These are phyloP conservation scores for Aspergillus ibericus DNA, from an alignment of 2,329 filamentous ascomycete species.

Conservation along the genomic window DNA sequence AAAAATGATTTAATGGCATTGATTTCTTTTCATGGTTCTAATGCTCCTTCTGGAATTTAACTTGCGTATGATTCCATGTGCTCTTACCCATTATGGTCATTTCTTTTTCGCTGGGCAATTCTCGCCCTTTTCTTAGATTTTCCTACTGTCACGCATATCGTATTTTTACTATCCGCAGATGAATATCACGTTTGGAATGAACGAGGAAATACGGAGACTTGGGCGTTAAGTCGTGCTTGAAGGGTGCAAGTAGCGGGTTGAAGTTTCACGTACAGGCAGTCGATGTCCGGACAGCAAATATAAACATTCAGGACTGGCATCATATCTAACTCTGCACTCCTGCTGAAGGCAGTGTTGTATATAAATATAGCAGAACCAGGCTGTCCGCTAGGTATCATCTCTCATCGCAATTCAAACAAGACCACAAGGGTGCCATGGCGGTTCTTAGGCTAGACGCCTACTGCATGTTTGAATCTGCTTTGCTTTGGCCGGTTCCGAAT, in stretches of 20 bases:
- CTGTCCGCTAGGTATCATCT: too few species aligned
- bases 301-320: not conserved
- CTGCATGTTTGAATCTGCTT: too few species aligned
- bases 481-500: too few species aligned
- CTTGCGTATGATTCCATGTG: constrained; percentile 22
- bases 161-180: constrained; percentile 21
- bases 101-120: constrained; percentile 1
- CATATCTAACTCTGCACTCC: too few species aligned
- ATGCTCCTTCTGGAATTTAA: constrained; percentile 26
- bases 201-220: constrained; percentile 9
- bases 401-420: too few species aligned
- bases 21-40: constrained; percentile 24
- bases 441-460: too few species aligned
- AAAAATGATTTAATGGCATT: constrained; percentile 40
- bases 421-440: too few species aligned
- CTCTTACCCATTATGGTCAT: constrained; percentile 11
- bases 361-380: too few species aligned
- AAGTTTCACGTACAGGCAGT: not conserved
- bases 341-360: too few species aligned
- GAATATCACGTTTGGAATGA: constrained; percentile 22
- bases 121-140: constrained; percentile 8
- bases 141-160: constrained; percentile 15
- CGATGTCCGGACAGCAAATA: not conserved
- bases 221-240: not conserved
- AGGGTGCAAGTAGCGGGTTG: not conserved